Base-by-base conservation (phyloP, 2,329 filamentous ascomycete genomes). In the Ophiostoma perfectum region DNA sequence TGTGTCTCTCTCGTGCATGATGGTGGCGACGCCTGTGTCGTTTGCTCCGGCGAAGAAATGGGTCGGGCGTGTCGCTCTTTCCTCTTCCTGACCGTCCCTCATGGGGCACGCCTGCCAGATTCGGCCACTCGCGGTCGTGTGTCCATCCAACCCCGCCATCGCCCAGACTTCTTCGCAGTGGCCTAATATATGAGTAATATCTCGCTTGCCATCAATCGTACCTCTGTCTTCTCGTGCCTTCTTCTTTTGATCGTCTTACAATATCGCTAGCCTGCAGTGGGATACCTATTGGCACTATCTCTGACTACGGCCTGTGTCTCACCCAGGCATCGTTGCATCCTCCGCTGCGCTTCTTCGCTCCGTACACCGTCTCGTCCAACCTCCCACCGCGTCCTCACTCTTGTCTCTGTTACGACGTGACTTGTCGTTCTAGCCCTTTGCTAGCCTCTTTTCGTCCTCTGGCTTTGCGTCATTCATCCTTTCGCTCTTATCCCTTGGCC, bases 71-170 rank as follows among this genome's bases (percentile, higher is more conserved):
- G 49, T 60, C 63, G 67, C 14, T 68, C 64, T 49, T 65, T 60
- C 58, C 45, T 66, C n/a, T 55, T 44, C 18, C 27, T 68, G 39
- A 36, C 47, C 58, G 60, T 49, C 45, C 47, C 18, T 45, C 55
- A 36, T 47, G 45, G 47, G 11, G 12, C 42, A 14, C 60, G 39
- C 39, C 62, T 64, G 41, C 62, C 62, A 45, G 38, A 64, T 47
- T 27, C 16, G 63, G 38, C 12, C 64, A 45, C 27, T 12, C 5
- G 12, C 64, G 62, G 67, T 66, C 67, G 64, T 69, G 67, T 69
- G 67, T 64, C 52, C 62, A 62, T 64, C 52, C 62, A 62, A 69
- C 55, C 64, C 65, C 52, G 45, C 67, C 64, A 62, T 39, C 39
- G 27, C 47, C 18, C 66, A 38, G 12, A 18, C 45, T 14, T 27